Evolutionary conservation across 805 yeast species (phyloP).

Genomic region (Tetrapisispora phaffii): DNA sequence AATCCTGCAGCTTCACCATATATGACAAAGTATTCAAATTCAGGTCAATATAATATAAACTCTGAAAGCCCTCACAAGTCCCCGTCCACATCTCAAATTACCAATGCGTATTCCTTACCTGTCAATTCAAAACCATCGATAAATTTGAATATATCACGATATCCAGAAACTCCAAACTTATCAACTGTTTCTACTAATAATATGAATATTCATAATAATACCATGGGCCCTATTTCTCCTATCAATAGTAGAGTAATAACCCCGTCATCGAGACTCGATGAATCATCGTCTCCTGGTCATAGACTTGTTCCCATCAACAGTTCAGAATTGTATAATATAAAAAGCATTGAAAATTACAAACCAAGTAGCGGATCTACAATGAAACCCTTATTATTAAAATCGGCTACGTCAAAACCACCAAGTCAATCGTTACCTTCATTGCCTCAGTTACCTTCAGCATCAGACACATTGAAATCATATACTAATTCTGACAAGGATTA

Average conservation of each 20-base stretch:
- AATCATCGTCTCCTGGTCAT: not conserved
- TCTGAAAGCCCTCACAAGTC: not conserved
- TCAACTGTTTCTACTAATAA: not conserved
- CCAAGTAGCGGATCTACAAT: not conserved
- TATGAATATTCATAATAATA: not conserved
- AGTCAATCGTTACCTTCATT: conserved; percentile 13
- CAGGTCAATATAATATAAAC: not conserved
- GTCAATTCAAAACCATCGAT: not conserved
- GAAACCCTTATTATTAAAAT: not conserved
- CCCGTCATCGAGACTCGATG: conserved; percentile 3
- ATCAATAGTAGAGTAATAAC: conserved; percentile 5
- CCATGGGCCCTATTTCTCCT: conserved; percentile 7
- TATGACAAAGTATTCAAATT: not conserved
- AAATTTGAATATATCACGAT: conserved; percentile 10
- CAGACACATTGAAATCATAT: not conserved
- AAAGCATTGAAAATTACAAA: not conserved
- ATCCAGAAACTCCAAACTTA: conserved; percentile 24
- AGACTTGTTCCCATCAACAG: not conserved
- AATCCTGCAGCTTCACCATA: conserved; percentile 6
- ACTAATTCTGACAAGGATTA: conserved; percentile 8
- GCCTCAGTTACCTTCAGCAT: conserved; percentile 13
- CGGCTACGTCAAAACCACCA: conserved; percentile 6
- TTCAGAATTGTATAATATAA: not conserved
- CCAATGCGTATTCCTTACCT: conserved; percentile 1
- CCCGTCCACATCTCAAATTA: conserved; percentile 4